phyloP scores from a whole-genome alignment of 352 stramenopile species.

The Pythium aristosporum region DNA sequence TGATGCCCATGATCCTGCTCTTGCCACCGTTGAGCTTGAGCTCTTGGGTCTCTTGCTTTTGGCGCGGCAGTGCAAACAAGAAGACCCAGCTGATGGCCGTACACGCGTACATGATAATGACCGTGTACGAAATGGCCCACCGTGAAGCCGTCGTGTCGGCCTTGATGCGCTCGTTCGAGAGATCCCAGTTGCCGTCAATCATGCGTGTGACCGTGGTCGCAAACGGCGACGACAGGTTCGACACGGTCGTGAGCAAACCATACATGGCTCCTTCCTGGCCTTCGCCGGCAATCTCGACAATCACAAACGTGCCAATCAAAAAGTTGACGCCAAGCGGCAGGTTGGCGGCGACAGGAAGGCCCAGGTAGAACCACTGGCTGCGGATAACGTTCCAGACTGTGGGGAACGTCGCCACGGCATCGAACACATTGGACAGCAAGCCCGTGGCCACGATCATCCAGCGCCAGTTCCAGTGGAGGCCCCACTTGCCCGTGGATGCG shows the following conservation, averaged over 20 bases:
- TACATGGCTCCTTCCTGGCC: conserved; percentile 45
- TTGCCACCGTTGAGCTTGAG: conserved; percentile 29
- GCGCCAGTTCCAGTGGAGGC: conserved; percentile 21
- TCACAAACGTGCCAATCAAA: conserved; percentile 18
- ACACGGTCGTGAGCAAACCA: conserved; percentile 40
- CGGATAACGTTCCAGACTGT: conserved; percentile 36
- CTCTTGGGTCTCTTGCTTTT: conserved; percentile 35
- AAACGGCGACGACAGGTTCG: conserved; percentile 37
- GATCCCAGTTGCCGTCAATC: conserved; percentile 28
- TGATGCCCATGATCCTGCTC: conserved; percentile 26
- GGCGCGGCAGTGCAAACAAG: conserved; percentile 30
- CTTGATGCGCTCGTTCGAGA: conserved; percentile 37
- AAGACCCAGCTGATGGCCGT: conserved; percentile 29
- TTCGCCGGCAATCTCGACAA: conserved; percentile 39
- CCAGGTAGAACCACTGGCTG: conserved; percentile 25
- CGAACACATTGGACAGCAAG: conserved; percentile 19
- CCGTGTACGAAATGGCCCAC: conserved; percentile 35
- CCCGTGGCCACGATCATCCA: conserved; percentile 27
- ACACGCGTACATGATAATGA: conserved; percentile 36
- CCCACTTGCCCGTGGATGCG: conserved; percentile 21
- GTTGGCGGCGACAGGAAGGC: conserved; percentile 30
- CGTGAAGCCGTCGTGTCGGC: conserved; percentile 29
- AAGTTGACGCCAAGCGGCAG: conserved; percentile 36
- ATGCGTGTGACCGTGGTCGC: conserved; percentile 33
- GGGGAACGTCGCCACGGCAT: conserved; percentile 22